Evolutionary conservation across 768 basidiomycete species (phyloP).

Genomic region (Lactifluus hygrophoroides): DNA sequence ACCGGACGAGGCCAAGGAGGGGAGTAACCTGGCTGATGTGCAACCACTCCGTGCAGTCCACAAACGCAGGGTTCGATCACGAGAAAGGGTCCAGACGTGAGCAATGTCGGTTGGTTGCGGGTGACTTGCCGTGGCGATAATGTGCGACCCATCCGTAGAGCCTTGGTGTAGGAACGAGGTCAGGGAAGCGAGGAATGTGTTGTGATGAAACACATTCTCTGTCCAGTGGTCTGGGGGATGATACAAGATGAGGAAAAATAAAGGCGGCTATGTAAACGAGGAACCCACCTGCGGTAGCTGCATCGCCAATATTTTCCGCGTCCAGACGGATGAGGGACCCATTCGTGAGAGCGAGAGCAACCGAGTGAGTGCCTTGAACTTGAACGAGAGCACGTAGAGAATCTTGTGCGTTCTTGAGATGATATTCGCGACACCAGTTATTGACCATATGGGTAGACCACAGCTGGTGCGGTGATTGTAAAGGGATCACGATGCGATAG

Average conservation of each 20-base stretch:
- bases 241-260: background rate
- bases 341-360: conserved; percentile 52
- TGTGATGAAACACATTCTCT: conserved; percentile 55
- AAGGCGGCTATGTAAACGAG: background rate
- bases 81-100: conserved; percentile 76
- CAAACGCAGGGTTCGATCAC: conserved; percentile 74
- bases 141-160: conserved; percentile 44
- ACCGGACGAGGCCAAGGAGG: conserved; percentile 27
- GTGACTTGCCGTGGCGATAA: conserved; percentile 63
- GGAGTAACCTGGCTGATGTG: conserved; percentile 51
- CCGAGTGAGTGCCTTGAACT: conserved; percentile 55
- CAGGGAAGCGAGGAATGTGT: conserved; percentile 57
- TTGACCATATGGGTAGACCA: conserved; percentile 27
- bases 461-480: conserved; percentile 27
- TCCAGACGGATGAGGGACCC: conserved; percentile 66
- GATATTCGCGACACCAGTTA: conserved; percentile 60
- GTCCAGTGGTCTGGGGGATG: conserved; percentile 65
- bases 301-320: conserved; percentile 46
- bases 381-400: conserved; percentile 37
- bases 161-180: conserved; percentile 52
- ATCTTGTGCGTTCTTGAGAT: conserved; percentile 43
- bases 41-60: conserved; percentile 78
- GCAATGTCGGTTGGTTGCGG: conserved; percentile 69
- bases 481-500: conserved; percentile 61
- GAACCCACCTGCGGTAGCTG: conserved; percentile 49